These are phyloP conservation scores for Populus tremula DNA, from an alignment of 345 rosid genomes.

Conservation along the genomic window DNA sequence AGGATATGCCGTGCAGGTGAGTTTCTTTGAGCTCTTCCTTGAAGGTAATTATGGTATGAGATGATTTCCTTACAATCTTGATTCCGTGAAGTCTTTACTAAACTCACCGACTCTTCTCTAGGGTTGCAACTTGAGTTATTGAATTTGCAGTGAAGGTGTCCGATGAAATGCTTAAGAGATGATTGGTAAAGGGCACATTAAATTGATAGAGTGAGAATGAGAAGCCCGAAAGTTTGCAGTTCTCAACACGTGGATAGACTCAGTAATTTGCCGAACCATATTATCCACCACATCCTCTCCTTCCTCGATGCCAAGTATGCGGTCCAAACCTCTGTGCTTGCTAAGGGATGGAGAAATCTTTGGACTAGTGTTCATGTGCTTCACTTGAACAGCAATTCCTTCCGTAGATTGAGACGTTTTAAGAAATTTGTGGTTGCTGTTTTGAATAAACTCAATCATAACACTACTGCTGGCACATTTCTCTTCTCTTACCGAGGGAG, in stretches of 20 bases:
- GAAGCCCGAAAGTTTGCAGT: no score
- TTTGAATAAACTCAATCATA: not conserved
- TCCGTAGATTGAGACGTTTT: not conserved
- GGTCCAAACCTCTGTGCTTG: not conserved
- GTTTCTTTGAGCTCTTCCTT: no score
- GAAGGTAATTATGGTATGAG: no score
- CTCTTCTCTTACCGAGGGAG: not conserved
- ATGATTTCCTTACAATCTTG: no score
- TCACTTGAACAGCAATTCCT: not conserved
- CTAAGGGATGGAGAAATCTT: not conserved
- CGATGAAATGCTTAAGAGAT: no score
- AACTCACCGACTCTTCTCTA: no score
- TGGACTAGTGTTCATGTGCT: not conserved
- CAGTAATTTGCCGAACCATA: not conserved
- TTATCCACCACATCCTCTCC: not conserved
- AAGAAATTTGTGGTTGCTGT: not conserved
- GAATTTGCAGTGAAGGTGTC: no score
- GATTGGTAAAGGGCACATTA: no score
- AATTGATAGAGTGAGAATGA: no score
- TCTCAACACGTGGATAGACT: not conserved
- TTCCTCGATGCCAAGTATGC: constrained; percentile 7
- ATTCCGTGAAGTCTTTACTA: no score
- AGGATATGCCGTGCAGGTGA: no score
- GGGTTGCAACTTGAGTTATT: no score
- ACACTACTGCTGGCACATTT: not conserved